Evolutionary conservation across 2,329 filamentous ascomycete species (phyloP).

Genomic region (Dissoconium aciculare): DNA sequence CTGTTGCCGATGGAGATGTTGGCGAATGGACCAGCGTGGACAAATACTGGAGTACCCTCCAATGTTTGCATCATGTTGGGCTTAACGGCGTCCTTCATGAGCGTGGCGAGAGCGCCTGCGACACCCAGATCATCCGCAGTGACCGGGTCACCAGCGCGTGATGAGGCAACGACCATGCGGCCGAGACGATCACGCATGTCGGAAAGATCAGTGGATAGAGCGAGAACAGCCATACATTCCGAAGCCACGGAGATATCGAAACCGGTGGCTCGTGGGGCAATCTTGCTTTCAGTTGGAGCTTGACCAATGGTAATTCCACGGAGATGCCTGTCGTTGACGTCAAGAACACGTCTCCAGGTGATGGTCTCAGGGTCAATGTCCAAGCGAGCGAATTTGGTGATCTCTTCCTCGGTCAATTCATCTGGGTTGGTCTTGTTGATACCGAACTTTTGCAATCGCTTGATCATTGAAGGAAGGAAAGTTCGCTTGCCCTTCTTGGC

Average conservation of each 20-base stretch:
- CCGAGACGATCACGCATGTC: slow-evolving; percentile 91
- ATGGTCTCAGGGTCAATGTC: slow-evolving; percentile 96
- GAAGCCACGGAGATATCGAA: slow-evolving; percentile 97
- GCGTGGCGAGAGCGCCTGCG: slow-evolving; percentile 76
- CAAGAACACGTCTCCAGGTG: slow-evolving; percentile 88
- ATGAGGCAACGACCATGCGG: slow-evolving; percentile 88
- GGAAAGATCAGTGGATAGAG: slow-evolving; percentile 69
- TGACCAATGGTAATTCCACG: slow-evolving; percentile 78
- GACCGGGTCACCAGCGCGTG: slow-evolving; percentile 70
- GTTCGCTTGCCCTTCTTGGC: slow-evolving; percentile 76
- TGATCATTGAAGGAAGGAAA: slow-evolving; percentile 84
- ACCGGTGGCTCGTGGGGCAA: slow-evolving; percentile 71
- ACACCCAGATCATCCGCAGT: slow-evolving; percentile 93
- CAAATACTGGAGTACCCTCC: slow-evolving; percentile 92
- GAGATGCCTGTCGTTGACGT: slow-evolving; percentile 93
- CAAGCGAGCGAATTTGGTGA: slow-evolving; percentile 72
- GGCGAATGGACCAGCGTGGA: slow-evolving; percentile 92
- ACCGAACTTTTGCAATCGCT: slow-evolving; percentile 83
- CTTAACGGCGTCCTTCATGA: slow-evolving; percentile 98
- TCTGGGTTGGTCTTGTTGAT: slow-evolving; percentile 91
- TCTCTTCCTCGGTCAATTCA: slow-evolving; percentile 79
- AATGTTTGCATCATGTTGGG: slow-evolving; percentile 97
- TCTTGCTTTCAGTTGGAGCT: slow-evolving; percentile 71
- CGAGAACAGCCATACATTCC: slow-evolving; percentile 96
- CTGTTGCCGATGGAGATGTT: slow-evolving; percentile 97